Evolutionary conservation across 2,329 filamentous ascomycete species (phyloP).

Genomic region (Geosmithia putterillii): DNA sequence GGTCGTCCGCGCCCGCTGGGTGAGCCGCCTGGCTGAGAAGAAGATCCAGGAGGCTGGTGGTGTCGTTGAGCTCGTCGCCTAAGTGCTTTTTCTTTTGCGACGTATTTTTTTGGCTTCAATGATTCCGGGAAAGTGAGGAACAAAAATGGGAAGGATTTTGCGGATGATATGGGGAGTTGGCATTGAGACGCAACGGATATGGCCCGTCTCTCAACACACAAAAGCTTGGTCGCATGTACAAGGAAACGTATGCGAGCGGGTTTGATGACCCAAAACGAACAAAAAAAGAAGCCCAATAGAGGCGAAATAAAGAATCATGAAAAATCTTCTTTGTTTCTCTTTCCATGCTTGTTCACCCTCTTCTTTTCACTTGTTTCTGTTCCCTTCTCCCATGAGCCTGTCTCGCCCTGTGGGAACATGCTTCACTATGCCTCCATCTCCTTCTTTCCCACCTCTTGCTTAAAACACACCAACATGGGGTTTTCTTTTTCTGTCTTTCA

Average conservation of each 20-base stretch:
- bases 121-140: not conserved
- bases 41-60: conserved; percentile 98
- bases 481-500: not conserved
- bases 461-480: not conserved
- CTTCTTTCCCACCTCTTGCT: no score
- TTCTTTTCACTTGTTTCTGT: not conserved
- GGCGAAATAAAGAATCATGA: not conserved
- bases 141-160: not conserved
- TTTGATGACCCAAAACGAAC: not conserved
- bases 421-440: no score
- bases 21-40: conserved; percentile 91
- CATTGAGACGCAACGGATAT: not conserved
- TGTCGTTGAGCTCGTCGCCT: conserved; percentile 91
- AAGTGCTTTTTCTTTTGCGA: conserved; percentile 11
- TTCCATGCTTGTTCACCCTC: not conserved
- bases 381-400: not conserved
- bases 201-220: not conserved
- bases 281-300: not conserved
- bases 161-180: not conserved
- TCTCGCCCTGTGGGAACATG: not conserved
- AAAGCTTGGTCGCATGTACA: not conserved
- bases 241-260: not conserved
- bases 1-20: conserved; percentile 89
- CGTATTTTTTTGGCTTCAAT: not conserved
- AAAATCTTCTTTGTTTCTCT: not conserved